Evolutionary conservation across 148 eudicot species (phyloP), one percentile per base, ranked within the genome.

Genomic region (Simmondsia chinensis): DNA sequence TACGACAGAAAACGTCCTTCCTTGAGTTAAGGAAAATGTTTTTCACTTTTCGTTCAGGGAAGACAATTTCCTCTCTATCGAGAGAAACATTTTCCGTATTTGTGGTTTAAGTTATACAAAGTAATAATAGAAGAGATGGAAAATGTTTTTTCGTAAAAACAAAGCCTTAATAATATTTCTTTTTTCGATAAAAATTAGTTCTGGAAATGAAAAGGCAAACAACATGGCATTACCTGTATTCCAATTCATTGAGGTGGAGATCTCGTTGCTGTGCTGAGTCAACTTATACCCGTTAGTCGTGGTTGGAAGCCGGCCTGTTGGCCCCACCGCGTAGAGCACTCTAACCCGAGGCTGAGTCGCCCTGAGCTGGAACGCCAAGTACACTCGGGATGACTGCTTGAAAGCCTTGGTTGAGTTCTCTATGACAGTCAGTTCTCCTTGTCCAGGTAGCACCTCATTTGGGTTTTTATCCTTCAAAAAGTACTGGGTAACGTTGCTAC

Each of bases 341-440:
- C 23, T 33, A 4, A 39, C 48, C 21, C 39, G 52, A 6, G 87
- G 95, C 54, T 23, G 36, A 11, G 35, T 40, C 29, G 72, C 53
- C 12, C 29, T 50, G 37, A 91, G 53, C 61, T 79, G 97, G 60
- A 81, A 91, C 17, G 67, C 83, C 60, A 91, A 33, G 41, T 73
- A 74, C 13, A 81, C 32, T 0, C 69, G 63, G 9, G 65, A 44
- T 12, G 63, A 43, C 0, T 8, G 32, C 48, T 10, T 4, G 36
- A 39, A 55, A 26, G 48, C 67, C 9, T 14, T 23, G 4, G 65
- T 39, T 5, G 85, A 57, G 34, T 64, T 80, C 2, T 41, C 43
- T 1, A 60, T 33, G 25, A 86, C 21, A 1, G 5, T 38, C 11
- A 89, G 67, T 9, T 66, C 65, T 20, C 94, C 93, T 11, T 72